Base-by-base conservation (phyloP, 2,329 filamentous ascomycete species). In the Graphilbum ipis-grandicollis region DNA sequence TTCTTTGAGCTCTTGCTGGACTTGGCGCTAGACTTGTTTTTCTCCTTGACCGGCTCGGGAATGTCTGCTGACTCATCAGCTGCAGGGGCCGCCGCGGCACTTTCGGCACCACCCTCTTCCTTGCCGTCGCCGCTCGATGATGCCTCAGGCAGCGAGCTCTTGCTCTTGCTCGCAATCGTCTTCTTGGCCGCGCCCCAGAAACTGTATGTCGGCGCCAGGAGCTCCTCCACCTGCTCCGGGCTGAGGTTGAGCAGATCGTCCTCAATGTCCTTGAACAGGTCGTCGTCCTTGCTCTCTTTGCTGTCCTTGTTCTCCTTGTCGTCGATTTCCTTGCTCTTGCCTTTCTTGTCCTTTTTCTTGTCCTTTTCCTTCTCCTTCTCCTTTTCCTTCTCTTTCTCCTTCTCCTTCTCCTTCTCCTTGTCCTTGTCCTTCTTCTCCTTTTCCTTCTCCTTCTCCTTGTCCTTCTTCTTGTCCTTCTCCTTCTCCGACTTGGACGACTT, bases 171-270 rank as follows among this genome's bases (percentile, higher is more conserved):
- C 36, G 9, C n/a, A 10, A 18, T 41, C 26, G 41, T 33, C 44
- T 63, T 67, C 48, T 64, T 68, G 26, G 26, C 50, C 34, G 60
- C 56, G 41, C 68, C 65, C 70, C 69, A 75, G 56, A 73, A 72
- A 46, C 62, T 62, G 51, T 73, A 75, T 1, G 64, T 46, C 18
- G 41, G 43, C 34, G 42, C 44, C 25, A 64, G 48, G 15, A 65
- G 50, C 44, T 62, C 58, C 35, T 63, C 60, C 21, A 64, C 50
- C 38, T 64, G 53, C 25, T 62, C 58, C 10, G 56, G 48, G 10
- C 54, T 58, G 37, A 63, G 52, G 19, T 62, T 53, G 28, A 55
- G 44, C 17, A 49, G 37, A 23, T 46, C 48, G 29, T 48, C 44
- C 15, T 48, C 45, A 8, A 47, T 31, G 15, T 48, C 43, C 22